Conservation (phyloP, 2,329 filamentous ascomycete genomes). For the Monosporascus sp. region DNA sequence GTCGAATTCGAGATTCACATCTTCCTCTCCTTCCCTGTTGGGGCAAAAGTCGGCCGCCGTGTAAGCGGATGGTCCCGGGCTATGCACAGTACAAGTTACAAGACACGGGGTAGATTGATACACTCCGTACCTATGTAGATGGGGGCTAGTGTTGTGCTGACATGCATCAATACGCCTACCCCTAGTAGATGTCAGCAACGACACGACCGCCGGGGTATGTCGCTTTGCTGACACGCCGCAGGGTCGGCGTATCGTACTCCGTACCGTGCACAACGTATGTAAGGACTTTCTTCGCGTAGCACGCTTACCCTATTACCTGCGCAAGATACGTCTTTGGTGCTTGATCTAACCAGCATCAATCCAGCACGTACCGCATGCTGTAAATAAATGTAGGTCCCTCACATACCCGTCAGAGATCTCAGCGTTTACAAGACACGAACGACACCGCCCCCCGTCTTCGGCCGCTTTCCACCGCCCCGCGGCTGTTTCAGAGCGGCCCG, state of each 20-base stretch:
- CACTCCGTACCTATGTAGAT: too few species aligned
- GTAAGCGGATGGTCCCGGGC: too few species aligned
- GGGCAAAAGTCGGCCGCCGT: too few species aligned
- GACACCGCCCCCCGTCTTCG: neutral
- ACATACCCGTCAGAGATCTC: neutral
- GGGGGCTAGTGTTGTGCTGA: neutral
- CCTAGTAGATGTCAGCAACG: neutral
- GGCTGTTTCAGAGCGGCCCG: neutral
- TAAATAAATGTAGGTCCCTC: neutral
- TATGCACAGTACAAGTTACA: too few species aligned
- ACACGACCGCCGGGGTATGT: neutral
- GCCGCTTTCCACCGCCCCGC: neutral
- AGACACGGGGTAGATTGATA: too few species aligned
- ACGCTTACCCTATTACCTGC: too few species aligned
- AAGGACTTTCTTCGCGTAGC: too few species aligned
- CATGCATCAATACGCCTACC: neutral
- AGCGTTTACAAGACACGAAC: neutral
- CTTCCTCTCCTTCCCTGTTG: too few species aligned
- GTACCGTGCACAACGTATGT: too few species aligned
- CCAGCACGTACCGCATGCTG: neutral
- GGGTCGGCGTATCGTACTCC: neutral
- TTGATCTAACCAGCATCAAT: neutral
- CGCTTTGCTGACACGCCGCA: neutral
- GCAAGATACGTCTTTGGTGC: neutral
- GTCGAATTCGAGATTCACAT: too few species aligned